Evolutionary conservation across 805 yeast species (phyloP), one percentile per base, ranked within the genome.

Genomic region (Debaryomyces tyrocola): DNA sequence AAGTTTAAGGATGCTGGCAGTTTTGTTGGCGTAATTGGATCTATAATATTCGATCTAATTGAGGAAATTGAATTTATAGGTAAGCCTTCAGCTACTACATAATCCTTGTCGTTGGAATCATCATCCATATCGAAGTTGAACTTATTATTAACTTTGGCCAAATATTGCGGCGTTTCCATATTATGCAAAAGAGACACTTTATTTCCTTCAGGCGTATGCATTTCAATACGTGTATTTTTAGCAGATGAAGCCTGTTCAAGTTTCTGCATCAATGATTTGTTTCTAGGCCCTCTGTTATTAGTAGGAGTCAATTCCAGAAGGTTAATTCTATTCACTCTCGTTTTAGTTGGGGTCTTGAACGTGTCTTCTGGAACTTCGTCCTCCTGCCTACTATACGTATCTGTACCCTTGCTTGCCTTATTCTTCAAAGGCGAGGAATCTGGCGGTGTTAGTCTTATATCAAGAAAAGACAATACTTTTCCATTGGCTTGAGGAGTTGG

Each of bases 401-500:
- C 31, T 8, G 11, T 31, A 31, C 7, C 6, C 27, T 31, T 35
- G 45, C 37, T 34, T 35, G 36, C 47, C 55, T 55, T 36, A 24
- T 36, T 42, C 44, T 61, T 67, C 40, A 69, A 48, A 2, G 78
- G 77, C 1, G 76, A 69, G 2, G 76, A 69, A 42, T 71, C 74
- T 5, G 76, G 77, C 0, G 76, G 76, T 5, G 76, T 70, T 49
- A 68, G 43, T 33, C 62, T 51, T 44, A 82, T 69, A 50, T 88
- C 96, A 58, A 89, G 84, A 4, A 89, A 72, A 14, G 94, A 83
- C 29, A 87, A 61, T 0, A 87, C 87, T 44, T 85, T 78, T 0
- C 96, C 96, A 50, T 84, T 75, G 8, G 88, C 75, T 55, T 89
- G 96, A 0, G 96, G 96, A 0, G 96, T 89, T 0, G 96, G 96